Conservation (phyloP, 352 stramenopile species). For the Globisporangium irregulare region DNA sequence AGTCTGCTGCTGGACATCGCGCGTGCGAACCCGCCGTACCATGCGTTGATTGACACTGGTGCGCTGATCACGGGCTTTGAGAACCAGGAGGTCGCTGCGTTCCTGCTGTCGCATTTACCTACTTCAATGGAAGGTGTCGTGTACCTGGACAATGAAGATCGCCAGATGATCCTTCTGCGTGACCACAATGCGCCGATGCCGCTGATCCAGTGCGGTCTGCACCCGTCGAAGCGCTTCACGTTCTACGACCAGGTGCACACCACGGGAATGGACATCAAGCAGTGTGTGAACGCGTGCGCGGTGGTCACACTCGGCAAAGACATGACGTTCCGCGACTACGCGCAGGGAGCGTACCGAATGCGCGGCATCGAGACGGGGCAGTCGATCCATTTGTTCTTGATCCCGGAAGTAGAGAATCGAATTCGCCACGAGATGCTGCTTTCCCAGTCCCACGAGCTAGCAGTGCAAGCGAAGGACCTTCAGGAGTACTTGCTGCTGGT, state of each 20-base stretch:
- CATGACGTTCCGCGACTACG: slow-evolving; percentile 96
- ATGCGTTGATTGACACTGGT: slow-evolving; percentile 90
- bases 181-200: slow-evolving; percentile 94
- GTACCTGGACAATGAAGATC: slow-evolving; percentile 88
- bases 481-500: slow-evolving; percentile 76
- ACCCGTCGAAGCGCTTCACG: slow-evolving; percentile 84
- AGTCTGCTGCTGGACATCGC: slow-evolving; percentile 82
- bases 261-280: slow-evolving; percentile 93
- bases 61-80: slow-evolving; percentile 90
- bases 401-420: slow-evolving; percentile 90
- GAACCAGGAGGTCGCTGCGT: slow-evolving; percentile 86
- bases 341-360: slow-evolving; percentile 91
- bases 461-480: slow-evolving; percentile 24
- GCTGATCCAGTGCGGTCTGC: slow-evolving; percentile 87
- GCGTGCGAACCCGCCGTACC: slow-evolving; percentile 60
- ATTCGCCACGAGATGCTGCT: slow-evolving; percentile 78
- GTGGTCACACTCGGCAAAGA: slow-evolving; percentile 93
- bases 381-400: slow-evolving; percentile 91
- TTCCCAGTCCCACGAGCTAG: slow-evolving; percentile 28
- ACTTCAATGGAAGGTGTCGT: slow-evolving; percentile 86
- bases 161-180: slow-evolving; percentile 91
- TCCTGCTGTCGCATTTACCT: slow-evolving; percentile 76
- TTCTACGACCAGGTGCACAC: slow-evolving; percentile 95
- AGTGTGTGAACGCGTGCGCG: slow-evolving; percentile 83
- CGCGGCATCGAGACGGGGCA: slow-evolving; percentile 89